Conservation (phyloP, 2,329 filamentous ascomycete species). For the Colletotrichum karsti region DNA sequence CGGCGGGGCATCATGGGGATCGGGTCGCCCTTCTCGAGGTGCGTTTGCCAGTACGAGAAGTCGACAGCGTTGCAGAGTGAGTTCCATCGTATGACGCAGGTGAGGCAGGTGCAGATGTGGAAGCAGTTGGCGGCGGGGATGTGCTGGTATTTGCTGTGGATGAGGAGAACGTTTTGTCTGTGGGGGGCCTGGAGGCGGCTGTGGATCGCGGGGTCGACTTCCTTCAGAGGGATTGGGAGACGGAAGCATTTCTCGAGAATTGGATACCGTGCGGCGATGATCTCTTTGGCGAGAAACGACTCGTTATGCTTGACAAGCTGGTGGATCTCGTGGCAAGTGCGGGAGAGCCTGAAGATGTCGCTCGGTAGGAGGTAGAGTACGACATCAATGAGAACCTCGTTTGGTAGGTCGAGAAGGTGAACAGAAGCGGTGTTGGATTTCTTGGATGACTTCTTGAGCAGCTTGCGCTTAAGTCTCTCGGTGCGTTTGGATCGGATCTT, state of each 20-base stretch:
- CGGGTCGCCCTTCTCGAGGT: conserved; percentile 59
- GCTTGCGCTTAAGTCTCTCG: conserved; percentile 20
- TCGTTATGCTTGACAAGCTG: conserved; percentile 55
- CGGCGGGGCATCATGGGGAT: conserved; percentile 61
- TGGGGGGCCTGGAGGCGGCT: conserved; percentile 47
- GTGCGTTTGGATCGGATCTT: conserved; percentile 27
- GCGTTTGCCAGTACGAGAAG: conserved; percentile 62
- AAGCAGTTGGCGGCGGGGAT: conserved; percentile 53
- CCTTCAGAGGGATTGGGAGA: conserved; percentile 53
- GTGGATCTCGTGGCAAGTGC: conserved; percentile 50
- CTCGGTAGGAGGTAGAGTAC: conserved; percentile 55
- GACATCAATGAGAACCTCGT: conserved; percentile 60
- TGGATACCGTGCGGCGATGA: conserved; percentile 57
- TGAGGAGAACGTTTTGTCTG: conserved; percentile 50
- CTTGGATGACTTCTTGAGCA: conserved; percentile 18
- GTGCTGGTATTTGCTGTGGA: conserved; percentile 63
- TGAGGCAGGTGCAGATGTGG: conserved; percentile 64
- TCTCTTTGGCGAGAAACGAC: conserved; percentile 47
- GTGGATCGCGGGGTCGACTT: conserved; percentile 46
- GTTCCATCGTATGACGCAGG: conserved; percentile 65
- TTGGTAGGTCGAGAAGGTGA: conserved; percentile 56
- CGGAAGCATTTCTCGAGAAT: conserved; percentile 60
- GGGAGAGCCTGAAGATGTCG: conserved; percentile 56
- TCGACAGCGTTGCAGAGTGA: conserved; percentile 62
- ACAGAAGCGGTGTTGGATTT: conserved; percentile 18